Evolutionary conservation across 2,329 filamentous ascomycete species (phyloP).

Genomic region (Pestalotiopsis sp.): DNA sequence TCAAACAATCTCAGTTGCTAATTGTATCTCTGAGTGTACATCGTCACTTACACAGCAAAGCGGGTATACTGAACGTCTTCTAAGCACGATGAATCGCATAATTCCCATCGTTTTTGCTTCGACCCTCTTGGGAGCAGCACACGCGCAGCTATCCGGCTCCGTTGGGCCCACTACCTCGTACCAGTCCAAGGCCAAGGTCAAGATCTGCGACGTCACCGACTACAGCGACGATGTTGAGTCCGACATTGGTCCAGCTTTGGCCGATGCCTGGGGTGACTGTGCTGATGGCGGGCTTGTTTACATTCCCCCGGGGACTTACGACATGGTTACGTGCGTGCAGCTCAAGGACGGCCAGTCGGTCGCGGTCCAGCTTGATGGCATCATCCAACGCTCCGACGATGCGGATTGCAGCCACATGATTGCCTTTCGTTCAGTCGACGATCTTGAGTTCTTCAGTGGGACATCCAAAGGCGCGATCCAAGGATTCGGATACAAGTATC

Average conservation of each 20-base stretch:
- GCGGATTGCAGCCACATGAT: neutral
- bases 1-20: no score
- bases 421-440: neutral
- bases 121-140: neutral
- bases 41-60: no score
- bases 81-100: neutral
- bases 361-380: neutral
- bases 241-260: neutral
- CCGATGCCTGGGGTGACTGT: neutral
- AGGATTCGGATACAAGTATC: neutral
- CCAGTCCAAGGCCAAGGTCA: neutral
- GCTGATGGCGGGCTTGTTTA: neutral
- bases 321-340: neutral
- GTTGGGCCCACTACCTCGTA: neutral
- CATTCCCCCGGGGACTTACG: neutral
- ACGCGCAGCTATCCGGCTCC: neutral
- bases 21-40: no score
- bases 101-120: neutral
- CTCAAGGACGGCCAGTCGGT: neutral
- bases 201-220: conserved; percentile 1
- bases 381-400: neutral
- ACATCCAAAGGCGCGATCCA: conserved; percentile 4
- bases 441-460: neutral
- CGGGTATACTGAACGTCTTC: neutral
- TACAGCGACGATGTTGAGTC: neutral